phyloP scores from a whole-genome alignment of 768 basidiomycete species.

The Pilatotrama ljubarskyi region DNA sequence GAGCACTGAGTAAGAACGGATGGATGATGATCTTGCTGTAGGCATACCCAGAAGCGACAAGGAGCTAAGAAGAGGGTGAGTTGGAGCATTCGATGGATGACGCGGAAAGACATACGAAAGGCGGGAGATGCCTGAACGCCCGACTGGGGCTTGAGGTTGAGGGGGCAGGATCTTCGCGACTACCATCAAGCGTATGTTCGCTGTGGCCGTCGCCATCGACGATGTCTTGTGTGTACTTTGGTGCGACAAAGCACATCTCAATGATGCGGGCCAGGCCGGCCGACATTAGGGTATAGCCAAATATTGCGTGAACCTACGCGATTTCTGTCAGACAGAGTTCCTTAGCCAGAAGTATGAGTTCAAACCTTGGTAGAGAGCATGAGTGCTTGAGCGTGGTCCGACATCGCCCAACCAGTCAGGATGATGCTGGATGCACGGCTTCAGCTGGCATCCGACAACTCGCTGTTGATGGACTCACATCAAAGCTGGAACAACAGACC shows the following conservation, averaged over 20 bases:
- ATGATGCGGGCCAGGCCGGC: constrained; percentile 80
- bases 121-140: constrained; percentile 84
- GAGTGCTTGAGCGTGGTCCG: constrained; percentile 81
- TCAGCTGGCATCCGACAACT: not conserved
- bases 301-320: constrained; percentile 72
- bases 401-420: constrained; percentile 94
- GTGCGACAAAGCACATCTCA: constrained; percentile 79
- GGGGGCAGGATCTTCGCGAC: constrained; percentile 32
- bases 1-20: not conserved
- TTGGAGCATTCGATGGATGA: not conserved
- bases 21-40: not conserved
- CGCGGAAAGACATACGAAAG: constrained; percentile 64
- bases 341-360: not conserved
- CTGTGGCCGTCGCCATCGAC: constrained; percentile 55
- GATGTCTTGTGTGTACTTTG: constrained; percentile 34
- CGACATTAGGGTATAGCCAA: constrained; percentile 83
- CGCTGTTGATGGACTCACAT: constrained; percentile 52
- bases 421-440: constrained; percentile 56
- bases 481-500: constrained; percentile 77
- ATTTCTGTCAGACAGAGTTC: not conserved
- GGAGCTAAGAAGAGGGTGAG: constrained; percentile 46
- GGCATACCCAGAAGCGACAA: constrained; percentile 69
- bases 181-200: constrained; percentile 61
- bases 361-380: constrained; percentile 80
- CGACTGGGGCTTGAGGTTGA: constrained; percentile 39